A percentile compares a stretch with the other conserved stretches of the same genome.
Evolutionary conservation across 306 rosid genomes (phyloP).

Genomic region (Fragaria iinumae): DNA sequence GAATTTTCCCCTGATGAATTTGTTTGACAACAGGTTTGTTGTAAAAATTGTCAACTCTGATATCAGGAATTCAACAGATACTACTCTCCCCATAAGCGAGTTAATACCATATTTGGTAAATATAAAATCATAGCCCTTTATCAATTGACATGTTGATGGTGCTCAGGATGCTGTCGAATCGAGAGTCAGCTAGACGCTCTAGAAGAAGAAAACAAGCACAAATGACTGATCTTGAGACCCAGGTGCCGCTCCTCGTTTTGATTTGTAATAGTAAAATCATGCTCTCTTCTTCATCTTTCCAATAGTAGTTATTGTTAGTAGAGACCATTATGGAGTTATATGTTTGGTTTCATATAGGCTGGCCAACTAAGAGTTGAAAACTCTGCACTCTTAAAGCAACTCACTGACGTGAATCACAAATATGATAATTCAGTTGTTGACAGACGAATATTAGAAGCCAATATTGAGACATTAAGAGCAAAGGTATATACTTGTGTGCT

Average conservation of each 20-base stretch:
- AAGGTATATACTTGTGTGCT: constrained; percentile 31
- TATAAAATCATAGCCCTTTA: constrained; percentile 19
- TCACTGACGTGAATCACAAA: constrained; percentile 49
- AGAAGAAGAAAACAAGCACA: constrained; percentile 66
- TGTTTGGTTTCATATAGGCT: constrained; percentile 31
- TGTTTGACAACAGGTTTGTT: constrained; percentile 25
- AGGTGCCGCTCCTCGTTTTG: constrained; percentile 37
- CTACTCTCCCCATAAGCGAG: constrained; percentile 19
- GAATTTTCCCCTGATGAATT: constrained; percentile 14
- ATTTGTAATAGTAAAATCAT: neutral
- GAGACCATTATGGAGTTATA: neutral
- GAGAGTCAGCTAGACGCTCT: constrained; percentile 70
- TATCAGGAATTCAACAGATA: constrained; percentile 18
- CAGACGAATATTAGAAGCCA: constrained; percentile 58
- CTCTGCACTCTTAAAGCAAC: constrained; percentile 48
- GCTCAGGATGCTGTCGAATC: constrained; percentile 59
- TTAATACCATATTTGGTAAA: constrained; percentile 24
- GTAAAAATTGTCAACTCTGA: constrained; percentile 19
- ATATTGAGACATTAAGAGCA: constrained; percentile 59
- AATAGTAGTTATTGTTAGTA: neutral
- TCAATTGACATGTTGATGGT: constrained; percentile 32
- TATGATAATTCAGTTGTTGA: constrained; percentile 52
- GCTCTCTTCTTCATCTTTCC: constrained; percentile 5
- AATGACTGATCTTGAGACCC: constrained; percentile 56
- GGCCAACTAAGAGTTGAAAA: constrained; percentile 50